Evolutionary conservation across 495 filamentous ascomycete species (phyloP).

Genomic region (Corynascus novoguineensis): DNA sequence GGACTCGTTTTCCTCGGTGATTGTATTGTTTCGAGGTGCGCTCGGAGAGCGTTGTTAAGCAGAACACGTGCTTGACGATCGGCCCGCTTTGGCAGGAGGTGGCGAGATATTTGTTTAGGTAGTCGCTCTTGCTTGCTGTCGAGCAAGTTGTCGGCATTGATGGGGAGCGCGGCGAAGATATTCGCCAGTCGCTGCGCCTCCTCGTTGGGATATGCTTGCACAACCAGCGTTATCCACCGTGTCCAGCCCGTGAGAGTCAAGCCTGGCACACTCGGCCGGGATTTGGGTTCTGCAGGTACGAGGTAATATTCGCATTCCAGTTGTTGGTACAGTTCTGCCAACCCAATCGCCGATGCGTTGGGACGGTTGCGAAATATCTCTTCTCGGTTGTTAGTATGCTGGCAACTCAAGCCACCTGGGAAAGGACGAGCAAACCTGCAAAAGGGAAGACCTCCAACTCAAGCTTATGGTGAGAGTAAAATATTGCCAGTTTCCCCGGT

Average conservation of each 20-base stretch:
- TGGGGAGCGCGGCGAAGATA: constrained; percentile 67
- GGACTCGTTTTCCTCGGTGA: not conserved
- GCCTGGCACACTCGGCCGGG: constrained; percentile 64
- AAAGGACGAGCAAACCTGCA: constrained; percentile 25
- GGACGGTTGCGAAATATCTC: constrained; percentile 22
- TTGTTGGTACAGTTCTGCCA: constrained; percentile 65
- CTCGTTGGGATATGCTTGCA: constrained; percentile 70
- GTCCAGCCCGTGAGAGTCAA: constrained; percentile 78
- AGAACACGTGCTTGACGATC: constrained; percentile 25
- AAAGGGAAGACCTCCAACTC: constrained; percentile 50
- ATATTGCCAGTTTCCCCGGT: constrained; percentile 71
- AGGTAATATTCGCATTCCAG: constrained; percentile 77
- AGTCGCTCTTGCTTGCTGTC: constrained; percentile 70
- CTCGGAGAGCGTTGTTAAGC: constrained; percentile 25
- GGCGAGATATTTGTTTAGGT: constrained; percentile 70
- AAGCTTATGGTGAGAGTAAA: constrained; percentile 63
- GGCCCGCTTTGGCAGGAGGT: constrained; percentile 56
- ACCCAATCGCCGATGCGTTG: constrained; percentile 32
- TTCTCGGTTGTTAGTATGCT: not conserved
- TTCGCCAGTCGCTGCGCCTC: constrained; percentile 72
- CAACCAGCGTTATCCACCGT: constrained; percentile 66
- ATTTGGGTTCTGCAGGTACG: constrained; percentile 55
- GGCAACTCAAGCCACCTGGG: not conserved
- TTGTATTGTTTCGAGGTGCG: constrained; percentile 24
- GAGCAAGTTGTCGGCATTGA: constrained; percentile 50